phyloP scores from a whole-genome alignment of 2,329 filamentous ascomycete genomes.

The Calonectria pauciramosa region DNA sequence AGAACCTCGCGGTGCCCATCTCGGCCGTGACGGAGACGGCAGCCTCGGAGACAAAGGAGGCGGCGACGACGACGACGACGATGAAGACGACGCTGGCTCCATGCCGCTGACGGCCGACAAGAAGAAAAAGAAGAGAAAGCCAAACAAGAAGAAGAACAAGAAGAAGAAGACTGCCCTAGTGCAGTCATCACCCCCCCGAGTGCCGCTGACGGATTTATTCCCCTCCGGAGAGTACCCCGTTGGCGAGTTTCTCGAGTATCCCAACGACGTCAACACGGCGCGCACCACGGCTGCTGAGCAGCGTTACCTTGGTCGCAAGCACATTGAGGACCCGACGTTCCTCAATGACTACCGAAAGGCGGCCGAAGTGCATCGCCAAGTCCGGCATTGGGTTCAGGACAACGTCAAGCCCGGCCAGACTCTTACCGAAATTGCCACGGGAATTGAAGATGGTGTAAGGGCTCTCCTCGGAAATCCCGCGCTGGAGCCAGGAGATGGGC shows the following conservation, averaged over 20 bases:
- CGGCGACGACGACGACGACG: constrained; percentile 48
- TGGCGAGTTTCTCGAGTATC: constrained; percentile 47
- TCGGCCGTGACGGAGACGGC: constrained; percentile 59
- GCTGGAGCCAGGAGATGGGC: constrained; percentile 79
- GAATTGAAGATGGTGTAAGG: constrained; percentile 84
- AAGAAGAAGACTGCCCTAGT: constrained; percentile 36
- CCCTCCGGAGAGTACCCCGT: constrained; percentile 43
- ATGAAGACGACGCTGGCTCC: constrained; percentile 40
- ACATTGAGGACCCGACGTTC: constrained; percentile 62
- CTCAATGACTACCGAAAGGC: constrained; percentile 83
- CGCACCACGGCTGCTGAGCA: constrained; percentile 44
- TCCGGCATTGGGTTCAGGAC: constrained; percentile 83
- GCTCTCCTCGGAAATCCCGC: constrained; percentile 81
- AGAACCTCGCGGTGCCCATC: constrained; percentile 57
- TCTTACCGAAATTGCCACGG: constrained; percentile 82
- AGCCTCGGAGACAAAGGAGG: constrained; percentile 51
- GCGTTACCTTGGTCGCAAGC: constrained; percentile 38
- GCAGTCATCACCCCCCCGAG: constrained; percentile 52
- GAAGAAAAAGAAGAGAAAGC: constrained; percentile 45
- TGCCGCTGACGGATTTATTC: constrained; percentile 50
- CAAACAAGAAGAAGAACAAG: constrained; percentile 46
- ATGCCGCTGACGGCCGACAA: constrained; percentile 40
- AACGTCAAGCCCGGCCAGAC: constrained; percentile 83
- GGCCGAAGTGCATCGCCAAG: constrained; percentile 85
- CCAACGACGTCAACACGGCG: constrained; percentile 33